phyloP scores from a whole-genome alignment of 2,329 filamentous ascomycete species.

The Fusarium sp. region DNA sequence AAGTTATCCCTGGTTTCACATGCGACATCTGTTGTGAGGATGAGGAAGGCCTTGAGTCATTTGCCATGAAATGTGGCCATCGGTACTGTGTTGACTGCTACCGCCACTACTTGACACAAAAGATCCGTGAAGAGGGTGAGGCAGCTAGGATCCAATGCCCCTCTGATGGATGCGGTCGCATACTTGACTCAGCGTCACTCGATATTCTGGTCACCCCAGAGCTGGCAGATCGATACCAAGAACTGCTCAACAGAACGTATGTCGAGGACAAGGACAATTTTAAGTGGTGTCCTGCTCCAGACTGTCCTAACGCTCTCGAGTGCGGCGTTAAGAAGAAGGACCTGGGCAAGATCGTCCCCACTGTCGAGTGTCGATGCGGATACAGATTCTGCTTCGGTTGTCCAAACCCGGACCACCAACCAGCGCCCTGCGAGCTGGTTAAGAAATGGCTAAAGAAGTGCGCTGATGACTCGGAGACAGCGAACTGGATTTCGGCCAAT shows the following conservation, averaged over 20 bases:
- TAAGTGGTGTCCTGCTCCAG: slow-evolving; percentile 98
- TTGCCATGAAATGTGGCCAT: slow-evolving; percentile 95
- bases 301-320: slow-evolving; percentile 93
- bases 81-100: slow-evolving; percentile 95
- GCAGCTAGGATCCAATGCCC: slow-evolving; percentile 95
- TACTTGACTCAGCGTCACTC: slow-evolving; percentile 90
- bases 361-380: slow-evolving; percentile 86
- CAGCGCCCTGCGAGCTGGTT: slow-evolving; percentile 89
- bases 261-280: slow-evolving; percentile 96
- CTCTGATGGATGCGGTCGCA: slow-evolving; percentile 85
- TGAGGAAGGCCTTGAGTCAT: slow-evolving; percentile 78
- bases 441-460: slow-evolving; percentile 99
- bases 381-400: slow-evolving; percentile 97
- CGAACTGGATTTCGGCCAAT: slow-evolving; percentile 99
- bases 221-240: slow-evolving; percentile 76
- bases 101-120: slow-evolving; percentile 88
- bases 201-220: slow-evolving; percentile 76
- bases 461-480: slow-evolving; percentile 96
- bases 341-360: slow-evolving; percentile 85
- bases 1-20: slow-evolving; percentile 79
- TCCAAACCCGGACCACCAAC: slow-evolving; percentile 89
- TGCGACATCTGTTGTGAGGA: slow-evolving; percentile 99
- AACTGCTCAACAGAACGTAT: slow-evolving; percentile 91
- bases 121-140: slow-evolving; percentile 95
- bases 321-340: slow-evolving; percentile 91